A percentile compares a stretch with the other conserved stretches of the same genome.
Conservation (phyloP, 352 stramenopile species). For the Phytophthora crassamura region DNA sequence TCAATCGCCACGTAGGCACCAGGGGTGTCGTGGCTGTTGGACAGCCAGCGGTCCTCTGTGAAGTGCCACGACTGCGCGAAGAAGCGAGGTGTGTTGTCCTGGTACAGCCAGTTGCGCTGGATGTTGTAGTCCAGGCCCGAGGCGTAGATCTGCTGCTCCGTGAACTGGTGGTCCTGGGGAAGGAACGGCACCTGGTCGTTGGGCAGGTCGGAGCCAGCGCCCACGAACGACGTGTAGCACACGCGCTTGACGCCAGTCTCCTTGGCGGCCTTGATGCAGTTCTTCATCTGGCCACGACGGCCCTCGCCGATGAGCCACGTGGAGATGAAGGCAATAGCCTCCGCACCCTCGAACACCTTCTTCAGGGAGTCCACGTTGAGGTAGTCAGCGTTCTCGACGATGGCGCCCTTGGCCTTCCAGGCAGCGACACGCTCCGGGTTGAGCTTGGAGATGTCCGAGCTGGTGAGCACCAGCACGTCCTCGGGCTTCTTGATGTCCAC, state of each 20-base stretch:
- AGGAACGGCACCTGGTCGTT: constrained; percentile 31
- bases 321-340: constrained; percentile 27
- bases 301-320: constrained; percentile 24
- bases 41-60: constrained; percentile 24
- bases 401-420: constrained; percentile 25
- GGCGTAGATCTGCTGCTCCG: constrained; percentile 26
- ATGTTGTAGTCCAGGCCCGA: constrained; percentile 36
- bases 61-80: constrained; percentile 35
- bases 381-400: constrained; percentile 21
- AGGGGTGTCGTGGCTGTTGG: constrained; percentile 21
- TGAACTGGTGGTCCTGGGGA: constrained; percentile 25
- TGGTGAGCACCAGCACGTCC: constrained; percentile 21
- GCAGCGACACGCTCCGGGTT: constrained; percentile 6
- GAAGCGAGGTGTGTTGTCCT: constrained; percentile 30
- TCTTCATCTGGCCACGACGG: constrained; percentile 24
- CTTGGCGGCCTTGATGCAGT: constrained; percentile 23
- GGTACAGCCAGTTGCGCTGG: constrained; percentile 31
- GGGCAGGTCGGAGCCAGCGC: constrained; percentile 15
- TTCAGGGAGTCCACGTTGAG: constrained; percentile 20
- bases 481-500: constrained; percentile 30
- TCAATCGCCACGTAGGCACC: constrained; percentile 18
- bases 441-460: constrained; percentile 17
- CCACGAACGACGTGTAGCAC: constrained; percentile 25
- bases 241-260: constrained; percentile 25
- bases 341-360: constrained; percentile 24